Conservation (phyloP, 768 basidiomycete species). For the Trametes cingulata region DNA sequence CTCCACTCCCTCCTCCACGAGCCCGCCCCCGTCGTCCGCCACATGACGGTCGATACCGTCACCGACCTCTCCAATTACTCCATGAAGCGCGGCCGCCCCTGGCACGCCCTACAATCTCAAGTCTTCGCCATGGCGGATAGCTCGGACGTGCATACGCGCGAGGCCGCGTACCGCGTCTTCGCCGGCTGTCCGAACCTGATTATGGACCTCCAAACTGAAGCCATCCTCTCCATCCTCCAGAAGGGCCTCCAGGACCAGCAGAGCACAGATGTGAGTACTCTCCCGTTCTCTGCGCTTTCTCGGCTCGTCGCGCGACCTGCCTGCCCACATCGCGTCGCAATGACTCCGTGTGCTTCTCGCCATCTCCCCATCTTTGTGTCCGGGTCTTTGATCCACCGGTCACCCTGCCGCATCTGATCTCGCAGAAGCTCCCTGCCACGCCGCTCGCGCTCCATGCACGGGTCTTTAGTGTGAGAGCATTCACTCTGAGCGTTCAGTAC, state of each 20-base stretch:
- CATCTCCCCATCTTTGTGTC: neutral
- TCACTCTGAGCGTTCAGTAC: no score
- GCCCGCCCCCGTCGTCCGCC: conserved; percentile 54
- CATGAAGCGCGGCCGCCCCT: conserved; percentile 74
- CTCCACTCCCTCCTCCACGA: conserved; percentile 71
- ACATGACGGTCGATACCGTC: conserved; percentile 73
- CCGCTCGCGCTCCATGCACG: no score
- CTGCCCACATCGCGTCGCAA: neutral
- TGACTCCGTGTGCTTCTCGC: neutral
- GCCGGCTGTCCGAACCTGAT: conserved; percentile 74
- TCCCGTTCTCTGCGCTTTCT: neutral
- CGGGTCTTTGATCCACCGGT: no score
- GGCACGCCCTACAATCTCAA: conserved; percentile 78
- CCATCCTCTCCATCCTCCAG: conserved; percentile 65
- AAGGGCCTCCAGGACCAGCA: conserved; percentile 67
- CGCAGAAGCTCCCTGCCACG: no score
- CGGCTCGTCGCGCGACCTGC: neutral
- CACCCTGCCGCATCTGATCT: no score
- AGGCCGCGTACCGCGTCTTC: conserved; percentile 65
- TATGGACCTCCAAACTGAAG: conserved; percentile 73
- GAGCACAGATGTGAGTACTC: conserved; percentile 57
- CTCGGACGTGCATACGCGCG: conserved; percentile 31
- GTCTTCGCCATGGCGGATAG: conserved; percentile 63
- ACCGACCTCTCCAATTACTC: conserved; percentile 75
- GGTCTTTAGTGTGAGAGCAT: no score